Conservation (phyloP, 305 asterid genomes). For the Rubia balearica region DNA sequence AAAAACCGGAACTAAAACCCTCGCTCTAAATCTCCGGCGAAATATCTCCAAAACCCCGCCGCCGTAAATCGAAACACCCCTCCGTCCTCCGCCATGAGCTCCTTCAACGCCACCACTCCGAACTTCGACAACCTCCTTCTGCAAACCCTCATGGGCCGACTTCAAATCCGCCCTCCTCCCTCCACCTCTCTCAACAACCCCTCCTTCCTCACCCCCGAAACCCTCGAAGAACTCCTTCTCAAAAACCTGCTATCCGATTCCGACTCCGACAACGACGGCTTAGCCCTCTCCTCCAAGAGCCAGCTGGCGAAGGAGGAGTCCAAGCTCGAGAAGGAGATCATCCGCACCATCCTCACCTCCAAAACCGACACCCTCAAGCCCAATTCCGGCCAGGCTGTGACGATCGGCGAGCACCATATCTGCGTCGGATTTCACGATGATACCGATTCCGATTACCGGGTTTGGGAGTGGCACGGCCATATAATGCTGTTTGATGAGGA, state of each 20-base stretch:
- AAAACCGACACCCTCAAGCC: constrained; percentile 64
- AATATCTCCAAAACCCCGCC: constrained; percentile 20
- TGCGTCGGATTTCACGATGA: constrained; percentile 90
- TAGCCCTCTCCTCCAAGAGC: constrained; percentile 42
- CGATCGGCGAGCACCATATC: constrained; percentile 86
- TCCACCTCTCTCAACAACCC: constrained; percentile 23
- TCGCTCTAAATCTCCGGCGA: neutral
- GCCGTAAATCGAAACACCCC: constrained; percentile 21
- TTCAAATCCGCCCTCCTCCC: constrained; percentile 43
- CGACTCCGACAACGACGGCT: constrained; percentile 33
- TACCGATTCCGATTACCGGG: constrained; percentile 68
- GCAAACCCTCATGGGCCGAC: constrained; percentile 75
- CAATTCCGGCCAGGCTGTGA: constrained; percentile 81
- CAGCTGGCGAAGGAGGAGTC: constrained; percentile 80
- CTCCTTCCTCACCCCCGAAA: constrained; percentile 36
- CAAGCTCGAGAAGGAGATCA: constrained; percentile 69
- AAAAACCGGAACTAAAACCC: neutral
- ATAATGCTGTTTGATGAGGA: constrained; percentile 87
- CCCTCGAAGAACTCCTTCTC: constrained; percentile 72
- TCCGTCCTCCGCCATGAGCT: constrained; percentile 26
- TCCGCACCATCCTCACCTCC: constrained; percentile 53
- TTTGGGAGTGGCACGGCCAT: constrained; percentile 99
- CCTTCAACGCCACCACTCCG: constrained; percentile 45
- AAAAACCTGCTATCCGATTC: constrained; percentile 56
- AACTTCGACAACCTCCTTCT: constrained; percentile 82